Conservation (phyloP, 371 early-diverging fungal species). For the Zychaea mexicana region DNA sequence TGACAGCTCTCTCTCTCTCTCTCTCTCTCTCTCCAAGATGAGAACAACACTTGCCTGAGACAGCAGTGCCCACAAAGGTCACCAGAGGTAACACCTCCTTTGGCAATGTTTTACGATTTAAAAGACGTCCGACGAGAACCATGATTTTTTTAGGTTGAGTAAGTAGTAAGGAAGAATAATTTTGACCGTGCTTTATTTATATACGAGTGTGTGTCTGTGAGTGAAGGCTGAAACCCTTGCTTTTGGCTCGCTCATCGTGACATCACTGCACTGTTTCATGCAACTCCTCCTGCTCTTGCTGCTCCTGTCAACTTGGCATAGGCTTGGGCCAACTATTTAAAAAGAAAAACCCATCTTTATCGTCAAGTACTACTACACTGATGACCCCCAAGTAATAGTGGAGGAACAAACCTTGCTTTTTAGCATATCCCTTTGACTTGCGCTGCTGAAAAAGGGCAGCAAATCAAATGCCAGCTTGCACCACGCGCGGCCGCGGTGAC, state of each 20-base stretch:
- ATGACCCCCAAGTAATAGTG: too few species aligned
- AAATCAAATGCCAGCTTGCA: constrained; percentile 4
- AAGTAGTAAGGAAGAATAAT: neutral
- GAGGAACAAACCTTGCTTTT: neutral
- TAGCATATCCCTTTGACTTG: neutral
- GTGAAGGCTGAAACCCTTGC: constrained; percentile 3
- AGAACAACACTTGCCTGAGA: constrained; percentile 20
- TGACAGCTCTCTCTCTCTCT: neutral
- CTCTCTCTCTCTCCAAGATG: neutral
- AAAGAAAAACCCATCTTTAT: too few species aligned
- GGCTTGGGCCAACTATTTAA: neutral
- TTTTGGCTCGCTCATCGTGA: neutral
- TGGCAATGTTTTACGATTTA: constrained; percentile 13
- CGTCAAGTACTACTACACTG: too few species aligned
- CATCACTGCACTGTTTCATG: too few species aligned
- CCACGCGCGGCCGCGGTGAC: constrained; percentile 1
- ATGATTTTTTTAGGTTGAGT: neutral
- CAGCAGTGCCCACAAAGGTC: constrained; percentile 13
- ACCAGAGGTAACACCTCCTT: constrained; percentile 19
- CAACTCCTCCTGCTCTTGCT: too few species aligned
- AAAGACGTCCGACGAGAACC: neutral
- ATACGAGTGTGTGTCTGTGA: too few species aligned
- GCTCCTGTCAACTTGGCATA: neutral
- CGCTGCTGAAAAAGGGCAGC: neutral
- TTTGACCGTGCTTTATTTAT: too few species aligned